Evolutionary conservation across 2,329 filamentous ascomycete genomes (phyloP), one percentile per base, ranked within the genome.

Genomic region (Colletotrichum agaves): DNA sequence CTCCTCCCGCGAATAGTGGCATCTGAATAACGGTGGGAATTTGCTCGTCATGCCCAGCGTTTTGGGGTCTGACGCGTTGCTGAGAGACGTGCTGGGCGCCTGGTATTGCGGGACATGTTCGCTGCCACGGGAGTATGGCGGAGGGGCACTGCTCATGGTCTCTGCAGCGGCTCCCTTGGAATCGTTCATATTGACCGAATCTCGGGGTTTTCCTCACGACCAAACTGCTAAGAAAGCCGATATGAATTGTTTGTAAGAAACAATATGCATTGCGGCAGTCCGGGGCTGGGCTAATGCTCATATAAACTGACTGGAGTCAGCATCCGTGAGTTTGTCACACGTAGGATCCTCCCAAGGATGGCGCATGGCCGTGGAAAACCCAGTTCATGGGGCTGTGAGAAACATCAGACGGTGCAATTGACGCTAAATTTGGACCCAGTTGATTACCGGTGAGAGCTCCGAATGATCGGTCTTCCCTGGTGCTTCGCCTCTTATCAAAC

Each of bases 191-290:
- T 52, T 8, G 47, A 1, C 10, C 10, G 15, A 4, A 5, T 50
- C 27, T 33, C 31, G 15, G 0, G 21, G 3, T 0, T 0, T 12
- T 0, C 0, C 31, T 23, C 23, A 2, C 8, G 15, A 17, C 1
- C n/a, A 19, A 1, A 31, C 4, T 50, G 35, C 10, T 37, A 11
- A 37, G 35, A 15, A 37, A 37, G 35, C 13, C 11, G 35, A 7
- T 27, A 3, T 37, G 35, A 8, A 37, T 5, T 37, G 35, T 37
- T 8, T 37, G 35, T 12, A 15, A 37, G 13, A 37, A 37, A 37
- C 23, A 37, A 15, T 37, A 3, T 37, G 35, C 35, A 13, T 3
- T 13, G 35, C 35, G 11, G 7, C 12, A 4, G 35, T 37, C 35
- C 10, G 13, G 10, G 35, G 35, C 13, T 15, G 35, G 35, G 11